A percentile compares a stretch with the other conserved stretches of the same genome.
These are phyloP conservation scores for Fraxinus latifolia DNA, from an alignment of 305 asterid species.

Conservation along the genomic window DNA sequence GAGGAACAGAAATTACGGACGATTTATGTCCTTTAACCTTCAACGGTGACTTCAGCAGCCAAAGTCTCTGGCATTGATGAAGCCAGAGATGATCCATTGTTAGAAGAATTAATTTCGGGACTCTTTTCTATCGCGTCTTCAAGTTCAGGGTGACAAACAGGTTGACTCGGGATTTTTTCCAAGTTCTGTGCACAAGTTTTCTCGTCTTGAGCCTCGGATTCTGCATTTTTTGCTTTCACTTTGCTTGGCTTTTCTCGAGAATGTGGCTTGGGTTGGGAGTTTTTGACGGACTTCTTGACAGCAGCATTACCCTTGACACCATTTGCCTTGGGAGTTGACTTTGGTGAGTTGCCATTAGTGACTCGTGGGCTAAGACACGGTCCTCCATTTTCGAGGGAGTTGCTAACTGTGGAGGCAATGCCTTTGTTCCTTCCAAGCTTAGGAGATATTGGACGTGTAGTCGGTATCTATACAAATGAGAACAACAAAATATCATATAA, in stretches of 20 bases:
- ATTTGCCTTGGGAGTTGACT: conserved; percentile 25
- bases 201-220: conserved; percentile 19
- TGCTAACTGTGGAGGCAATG: conserved; percentile 26
- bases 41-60: conserved; percentile 37
- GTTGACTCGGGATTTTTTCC: conserved; percentile 21
- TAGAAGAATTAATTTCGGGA: conserved; percentile 12
- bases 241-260: conserved; percentile 15
- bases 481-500: neutral
- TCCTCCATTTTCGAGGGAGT: conserved; percentile 31
- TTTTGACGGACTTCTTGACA: conserved; percentile 28
- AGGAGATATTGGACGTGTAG: conserved; percentile 66
- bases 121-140: conserved; percentile 16
- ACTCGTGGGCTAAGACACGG: conserved; percentile 38
- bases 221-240: conserved; percentile 23
- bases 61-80: conserved; percentile 17
- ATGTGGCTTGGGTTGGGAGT: conserved; percentile 28
- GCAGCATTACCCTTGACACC: conserved; percentile 25
- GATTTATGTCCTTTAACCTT: conserved; percentile 28
- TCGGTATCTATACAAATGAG: conserved; percentile 47
- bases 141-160: conserved; percentile 24
- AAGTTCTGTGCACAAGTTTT: conserved; percentile 8
- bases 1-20: neutral
- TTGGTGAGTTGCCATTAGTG: conserved; percentile 30
- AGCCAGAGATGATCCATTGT: conserved; percentile 18
- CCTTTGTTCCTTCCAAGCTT: conserved; percentile 59